Base-by-base conservation (phyloP, 139 green algal genomes). In the Nannochloris sp. region DNA sequence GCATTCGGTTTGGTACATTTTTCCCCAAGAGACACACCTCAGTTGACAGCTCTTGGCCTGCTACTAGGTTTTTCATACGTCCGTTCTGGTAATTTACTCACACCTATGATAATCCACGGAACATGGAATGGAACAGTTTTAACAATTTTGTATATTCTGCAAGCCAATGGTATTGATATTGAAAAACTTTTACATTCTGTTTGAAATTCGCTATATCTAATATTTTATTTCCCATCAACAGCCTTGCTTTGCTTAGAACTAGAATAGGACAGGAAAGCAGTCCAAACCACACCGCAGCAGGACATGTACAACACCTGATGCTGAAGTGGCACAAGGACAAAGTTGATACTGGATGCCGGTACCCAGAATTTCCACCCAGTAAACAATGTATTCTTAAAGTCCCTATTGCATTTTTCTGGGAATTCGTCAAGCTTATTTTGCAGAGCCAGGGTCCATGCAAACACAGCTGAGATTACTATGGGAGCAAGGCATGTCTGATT, bases 291-390 rank as follows among this genome's bases (percentile, higher is more conserved):
- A 27, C 87, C 85, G 65, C 87, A 94, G 9, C 57, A 67, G 3
- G 78, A 88, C 87, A 95, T 95, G 71, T 89, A 95, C 19, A 94
- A 67, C 29, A 94, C 86, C 19, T 78, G 68, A 44, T 80, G 59
- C 50, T 80, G 55, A 29, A 95, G 55, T 6, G 87, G 87, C 1
- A 95, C 61, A 11, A 72, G 34, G 57, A 73, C 85, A 53, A 95
- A 95, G 69, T 95, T 95, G 50, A 92, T 46, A 36, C 61, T 79
- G 5, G 85, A 78, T 18, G 87, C 87, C 40, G 87, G 87, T 11
- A 95, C 68, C 87, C 87, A 95, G 67, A 95, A 95, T 66, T 89
- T 91, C 87, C 87, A 95, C 10, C 87, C 84, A 84, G 80, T 87
- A n/a, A 82, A 21, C 69, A 90, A 77, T 16, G 82, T 90, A 59